These are phyloP conservation scores for Verticillium isaacii DNA, from an alignment of 2,329 filamentous ascomycete genomes.

Conservation along the genomic window DNA sequence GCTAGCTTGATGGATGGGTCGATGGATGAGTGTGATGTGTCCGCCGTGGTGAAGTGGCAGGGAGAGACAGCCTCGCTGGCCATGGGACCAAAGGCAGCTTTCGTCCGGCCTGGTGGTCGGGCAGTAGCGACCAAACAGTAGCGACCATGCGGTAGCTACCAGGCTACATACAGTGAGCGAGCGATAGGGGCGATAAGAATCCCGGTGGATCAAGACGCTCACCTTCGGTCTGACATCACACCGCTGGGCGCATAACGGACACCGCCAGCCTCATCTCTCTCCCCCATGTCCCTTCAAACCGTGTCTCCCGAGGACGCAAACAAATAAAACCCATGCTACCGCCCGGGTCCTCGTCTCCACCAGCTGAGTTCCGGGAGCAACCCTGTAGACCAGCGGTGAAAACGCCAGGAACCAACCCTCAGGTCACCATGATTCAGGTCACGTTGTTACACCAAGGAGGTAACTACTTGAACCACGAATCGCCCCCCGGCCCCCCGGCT, in stretches of 20 bases:
- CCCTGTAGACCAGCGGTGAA: background rate
- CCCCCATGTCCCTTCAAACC: background rate
- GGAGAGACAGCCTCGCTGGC: background rate
- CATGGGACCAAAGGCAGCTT: background rate
- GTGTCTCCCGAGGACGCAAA: background rate
- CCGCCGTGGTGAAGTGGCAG: background rate
- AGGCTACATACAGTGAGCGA: too few relatives aligned
- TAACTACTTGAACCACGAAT: too few relatives aligned
- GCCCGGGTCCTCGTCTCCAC: background rate
- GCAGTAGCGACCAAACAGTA: background rate
- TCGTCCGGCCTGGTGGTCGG: background rate
- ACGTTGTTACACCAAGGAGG: too few relatives aligned
- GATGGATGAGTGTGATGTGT: background rate
- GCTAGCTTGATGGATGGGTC: background rate
- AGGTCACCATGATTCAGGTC: background rate
- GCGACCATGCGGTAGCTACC: too few relatives aligned
- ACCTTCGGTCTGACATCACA: background rate
- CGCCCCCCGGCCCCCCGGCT: too few relatives aligned
- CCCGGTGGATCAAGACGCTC: background rate
- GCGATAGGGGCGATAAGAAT: background rate
- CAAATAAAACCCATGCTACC: background rate
- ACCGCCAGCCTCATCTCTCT: background rate
- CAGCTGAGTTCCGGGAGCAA: background rate
- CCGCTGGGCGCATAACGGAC: background rate
- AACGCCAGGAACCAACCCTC: background rate